Percentiles rank a stretch among this genome's conserved stretches.
Conservation (phyloP, 345 rosid species). For the Passiflora organensis region DNA sequence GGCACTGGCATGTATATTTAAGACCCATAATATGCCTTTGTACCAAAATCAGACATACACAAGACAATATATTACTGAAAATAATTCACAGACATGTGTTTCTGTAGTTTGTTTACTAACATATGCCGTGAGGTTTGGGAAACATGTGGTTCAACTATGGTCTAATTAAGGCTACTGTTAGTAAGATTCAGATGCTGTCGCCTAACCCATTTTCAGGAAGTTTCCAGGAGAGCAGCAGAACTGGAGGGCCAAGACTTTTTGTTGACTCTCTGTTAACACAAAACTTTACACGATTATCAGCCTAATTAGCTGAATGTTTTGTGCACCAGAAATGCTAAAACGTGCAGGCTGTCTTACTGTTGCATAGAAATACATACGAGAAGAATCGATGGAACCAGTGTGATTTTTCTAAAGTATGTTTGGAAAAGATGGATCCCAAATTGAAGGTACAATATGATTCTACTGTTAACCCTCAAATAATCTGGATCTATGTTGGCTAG, state of each 20-base stretch:
- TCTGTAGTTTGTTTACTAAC: neutral
- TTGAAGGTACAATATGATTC: too few species aligned
- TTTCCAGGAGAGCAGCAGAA: neutral
- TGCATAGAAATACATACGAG: too few species aligned
- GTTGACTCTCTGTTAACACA: neutral
- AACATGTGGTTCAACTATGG: conserved; percentile 7
- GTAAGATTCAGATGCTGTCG: neutral
- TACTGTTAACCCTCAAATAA: neutral
- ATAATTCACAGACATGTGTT: conserved; percentile 3
- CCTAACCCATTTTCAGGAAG: conserved; percentile 1
- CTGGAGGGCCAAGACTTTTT: conserved; percentile 1
- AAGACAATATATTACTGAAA: too few species aligned
- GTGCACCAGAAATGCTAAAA: too few species aligned
- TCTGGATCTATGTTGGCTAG: neutral
- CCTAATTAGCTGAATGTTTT: neutral
- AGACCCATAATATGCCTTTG: conserved; percentile 17
- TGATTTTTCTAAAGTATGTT: too few species aligned
- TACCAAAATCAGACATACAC: conserved; percentile 16
- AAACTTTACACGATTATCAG: neutral
- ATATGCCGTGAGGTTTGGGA: neutral
- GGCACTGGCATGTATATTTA: neutral
- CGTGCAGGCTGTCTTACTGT: too few species aligned
- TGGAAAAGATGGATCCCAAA: too few species aligned
- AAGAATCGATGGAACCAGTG: too few species aligned
- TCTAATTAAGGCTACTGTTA: conserved; percentile 5